phyloP scores from a whole-genome alignment of 2,329 filamentous ascomycete genomes.

The Aspergillus aculeatinus region DNA sequence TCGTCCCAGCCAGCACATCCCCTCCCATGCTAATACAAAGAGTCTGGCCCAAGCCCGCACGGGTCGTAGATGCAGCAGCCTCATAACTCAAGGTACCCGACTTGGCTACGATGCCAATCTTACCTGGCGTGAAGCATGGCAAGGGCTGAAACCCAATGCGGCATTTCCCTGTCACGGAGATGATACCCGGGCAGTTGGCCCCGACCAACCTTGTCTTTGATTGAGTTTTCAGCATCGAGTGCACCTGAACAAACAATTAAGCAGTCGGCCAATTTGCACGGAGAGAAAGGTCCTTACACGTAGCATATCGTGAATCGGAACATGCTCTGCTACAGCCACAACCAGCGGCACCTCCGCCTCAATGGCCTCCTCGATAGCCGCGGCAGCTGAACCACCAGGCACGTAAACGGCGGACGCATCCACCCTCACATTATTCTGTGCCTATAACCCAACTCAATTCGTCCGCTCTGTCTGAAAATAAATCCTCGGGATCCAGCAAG shows the following conservation, averaged over 20 bases:
- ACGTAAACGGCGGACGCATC: slow-evolving; percentile 80
- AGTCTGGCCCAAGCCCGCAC: slow-evolving; percentile 73
- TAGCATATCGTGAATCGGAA: slow-evolving; percentile 75
- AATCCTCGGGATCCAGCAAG: background rate
- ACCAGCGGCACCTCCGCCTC: slow-evolving; percentile 75
- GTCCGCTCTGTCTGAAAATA: too few relatives aligned
- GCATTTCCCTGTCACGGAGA: slow-evolving; percentile 69
- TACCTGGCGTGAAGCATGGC: slow-evolving; percentile 67
- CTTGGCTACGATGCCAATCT: slow-evolving; percentile 74
- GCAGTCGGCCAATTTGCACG: background rate
- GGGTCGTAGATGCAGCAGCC: slow-evolving; percentile 70
- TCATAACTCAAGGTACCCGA: slow-evolving; percentile 80
- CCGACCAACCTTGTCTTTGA: slow-evolving; percentile 71
- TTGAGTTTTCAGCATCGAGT: slow-evolving; percentile 70
- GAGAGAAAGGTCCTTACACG: slow-evolving; percentile 49
- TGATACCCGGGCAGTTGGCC: slow-evolving; percentile 79
- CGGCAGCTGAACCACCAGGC: slow-evolving; percentile 68
- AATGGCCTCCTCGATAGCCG: slow-evolving; percentile 76
- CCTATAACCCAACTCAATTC: slow-evolving; percentile 39
- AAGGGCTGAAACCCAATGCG: slow-evolving; percentile 75
- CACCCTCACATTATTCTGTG: slow-evolving; percentile 68
- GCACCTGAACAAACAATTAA: slow-evolving; percentile 49
- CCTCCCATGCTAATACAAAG: slow-evolving; percentile 76
- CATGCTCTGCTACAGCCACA: slow-evolving; percentile 76
- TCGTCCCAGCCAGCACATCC: slow-evolving; percentile 71